A percentile compares a stretch with the other conserved stretches of the same genome.
Evolutionary conservation across 2,329 filamentous ascomycete species (phyloP).

Genomic region (Sclerotinia trifoliorum): DNA sequence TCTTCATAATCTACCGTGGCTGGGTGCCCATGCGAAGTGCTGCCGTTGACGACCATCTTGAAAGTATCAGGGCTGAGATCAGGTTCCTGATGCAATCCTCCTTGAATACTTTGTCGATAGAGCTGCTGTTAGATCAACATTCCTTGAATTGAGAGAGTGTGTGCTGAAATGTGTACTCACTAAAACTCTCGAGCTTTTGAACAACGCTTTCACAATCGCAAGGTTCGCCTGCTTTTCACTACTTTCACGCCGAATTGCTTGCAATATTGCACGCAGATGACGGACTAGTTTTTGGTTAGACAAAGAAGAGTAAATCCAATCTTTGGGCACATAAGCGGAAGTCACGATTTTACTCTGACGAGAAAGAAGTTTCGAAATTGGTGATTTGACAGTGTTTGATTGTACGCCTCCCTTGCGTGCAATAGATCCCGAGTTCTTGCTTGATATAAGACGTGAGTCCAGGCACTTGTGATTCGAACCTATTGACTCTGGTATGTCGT

Average conservation of each 20-base stretch:
- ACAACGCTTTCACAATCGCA: not conserved
- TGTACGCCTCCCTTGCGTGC: not conserved
- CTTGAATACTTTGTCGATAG: not conserved
- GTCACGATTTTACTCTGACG: not conserved
- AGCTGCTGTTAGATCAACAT: not conserved
- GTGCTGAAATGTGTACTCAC: not conserved
- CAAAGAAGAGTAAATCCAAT: not conserved
- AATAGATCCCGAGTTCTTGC: not conserved
- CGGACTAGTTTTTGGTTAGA: not conserved
- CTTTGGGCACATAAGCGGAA: not conserved
- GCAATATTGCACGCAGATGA: not conserved
- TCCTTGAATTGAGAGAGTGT: not conserved
- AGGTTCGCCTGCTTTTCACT: not conserved
- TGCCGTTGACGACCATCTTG: slow-evolving; percentile 11
- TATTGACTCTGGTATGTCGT: not conserved
- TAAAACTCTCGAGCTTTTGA: not conserved
- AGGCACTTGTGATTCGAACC: not conserved
- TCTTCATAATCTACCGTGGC: not conserved
- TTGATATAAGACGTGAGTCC: not conserved
- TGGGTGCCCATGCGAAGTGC: not conserved
- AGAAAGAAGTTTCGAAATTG: not conserved
- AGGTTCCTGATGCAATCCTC: not conserved
- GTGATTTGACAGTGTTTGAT: not conserved
- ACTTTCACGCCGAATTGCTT: not conserved
- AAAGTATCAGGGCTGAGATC: not conserved